Base-by-base conservation (phyloP, 768 basidiomycete species). In the Mrakia blollopis region DNA sequence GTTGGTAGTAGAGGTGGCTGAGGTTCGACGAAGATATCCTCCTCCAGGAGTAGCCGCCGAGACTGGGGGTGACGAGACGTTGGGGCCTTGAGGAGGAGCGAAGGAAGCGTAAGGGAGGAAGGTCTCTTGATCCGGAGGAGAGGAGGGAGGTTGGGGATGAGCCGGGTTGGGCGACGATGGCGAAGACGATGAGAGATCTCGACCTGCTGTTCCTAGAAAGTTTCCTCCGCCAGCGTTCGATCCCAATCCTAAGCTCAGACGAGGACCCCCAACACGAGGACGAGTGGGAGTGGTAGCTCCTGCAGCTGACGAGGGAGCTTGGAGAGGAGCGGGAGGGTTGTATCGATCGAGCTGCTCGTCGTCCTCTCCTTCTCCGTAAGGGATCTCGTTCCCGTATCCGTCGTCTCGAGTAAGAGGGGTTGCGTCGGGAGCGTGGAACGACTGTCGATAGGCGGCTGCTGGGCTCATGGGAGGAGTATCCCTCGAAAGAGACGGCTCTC, bases 331-430 rank as follows among this genome's bases (percentile, higher is more conserved):
- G 1, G 65, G 37, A 35, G 65, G 65, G 32, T n/a, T 39, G 65
- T 54, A 72, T 39, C 16, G 69, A 28, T 68, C 67, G 61, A 60
- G 25, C 3, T 25, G 32, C 13, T 57, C 70, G 54, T 69, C 60
- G 7, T 39, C 63, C 41, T 62, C 57, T 21, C 50, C 76, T 37
- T 77, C 76, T 13, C 76, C 76, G 37, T 61, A 63, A 2, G 76
- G 76, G 52, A 77, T 65, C 72, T 77, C 76, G 63, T 77, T 77
- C 16, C 76, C 76, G 35, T 65, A 77, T 21, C 70, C 76, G 30
- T 77, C 76, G 35, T 72, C 71, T 60, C 71, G 47, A 25, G 52
- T 60, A 32, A 57, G 72, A 3, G 50, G 52, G 16, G 50, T 72
- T 1, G 65, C 21, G 14, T 68, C 65, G 37, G 65, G 65, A 7